These are phyloP conservation scores for Aspergillus arachidicola DNA, from an alignment of 2,329 filamentous ascomycete species.

Conservation along the genomic window DNA sequence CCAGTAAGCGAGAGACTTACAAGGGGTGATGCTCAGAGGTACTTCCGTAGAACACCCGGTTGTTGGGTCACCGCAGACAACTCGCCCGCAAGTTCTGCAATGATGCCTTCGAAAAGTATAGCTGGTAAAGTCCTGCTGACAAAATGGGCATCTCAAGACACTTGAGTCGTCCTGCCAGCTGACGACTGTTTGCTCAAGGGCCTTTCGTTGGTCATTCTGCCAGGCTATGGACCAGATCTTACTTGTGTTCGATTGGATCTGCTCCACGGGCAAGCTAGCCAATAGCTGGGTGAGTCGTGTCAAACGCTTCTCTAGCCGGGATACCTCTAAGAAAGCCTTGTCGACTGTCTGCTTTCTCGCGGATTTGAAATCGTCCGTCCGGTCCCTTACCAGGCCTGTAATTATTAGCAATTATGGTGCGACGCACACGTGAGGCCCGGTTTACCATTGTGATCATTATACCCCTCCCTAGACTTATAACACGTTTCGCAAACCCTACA, in stretches of 20 bases:
- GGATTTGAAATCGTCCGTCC: constrained; percentile 69
- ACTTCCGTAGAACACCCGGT: constrained; percentile 86
- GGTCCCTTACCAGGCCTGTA: constrained; percentile 66
- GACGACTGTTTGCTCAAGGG: constrained; percentile 87
- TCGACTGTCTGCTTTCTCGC: constrained; percentile 79
- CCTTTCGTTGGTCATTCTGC: constrained; percentile 75
- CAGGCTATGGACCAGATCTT: constrained; percentile 59
- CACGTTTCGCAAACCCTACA: constrained; percentile 98
- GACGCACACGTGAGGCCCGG: background rate
- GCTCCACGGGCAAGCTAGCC: constrained; percentile 71
- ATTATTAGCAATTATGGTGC: constrained; percentile 11
- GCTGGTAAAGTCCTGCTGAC: constrained; percentile 90
- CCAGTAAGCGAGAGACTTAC: constrained; percentile 47
- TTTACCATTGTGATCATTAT: constrained; percentile 78
- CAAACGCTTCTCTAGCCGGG: constrained; percentile 85
- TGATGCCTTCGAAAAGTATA: constrained; percentile 95
- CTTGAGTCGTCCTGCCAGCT: constrained; percentile 90
- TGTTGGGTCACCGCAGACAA: constrained; percentile 84
- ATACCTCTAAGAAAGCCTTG: constrained; percentile 82
- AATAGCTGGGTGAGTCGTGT: constrained; percentile 87
- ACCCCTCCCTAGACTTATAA: constrained; percentile 93
- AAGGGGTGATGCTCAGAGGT: constrained; percentile 72
- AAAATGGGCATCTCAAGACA: constrained; percentile 85
- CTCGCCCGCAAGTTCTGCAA: constrained; percentile 87
- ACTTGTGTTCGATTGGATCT: constrained; percentile 54